phyloP scores from a whole-genome alignment of 1,139 yeast species.

The Debaryomycetaceae sp. region DNA sequence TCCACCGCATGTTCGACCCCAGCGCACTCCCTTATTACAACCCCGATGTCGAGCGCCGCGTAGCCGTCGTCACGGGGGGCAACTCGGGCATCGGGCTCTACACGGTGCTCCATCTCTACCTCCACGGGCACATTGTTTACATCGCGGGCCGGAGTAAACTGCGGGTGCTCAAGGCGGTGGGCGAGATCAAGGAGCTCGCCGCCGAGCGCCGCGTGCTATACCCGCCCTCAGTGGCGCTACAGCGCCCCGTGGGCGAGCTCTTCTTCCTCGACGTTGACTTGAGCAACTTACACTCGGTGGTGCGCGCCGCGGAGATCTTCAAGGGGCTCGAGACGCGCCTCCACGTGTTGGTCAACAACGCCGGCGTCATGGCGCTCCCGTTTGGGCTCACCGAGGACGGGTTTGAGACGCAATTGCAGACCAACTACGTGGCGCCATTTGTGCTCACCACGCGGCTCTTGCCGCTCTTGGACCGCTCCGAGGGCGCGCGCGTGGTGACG shows the following conservation, averaged over 20 bases:
- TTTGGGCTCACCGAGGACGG: constrained; percentile 60
- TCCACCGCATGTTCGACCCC: constrained; percentile 6
- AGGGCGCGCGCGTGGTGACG: constrained; percentile 47
- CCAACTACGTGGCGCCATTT: constrained; percentile 75
- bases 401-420: constrained; percentile 77
- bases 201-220: constrained; percentile 4
- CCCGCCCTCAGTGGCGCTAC: constrained; percentile 11
- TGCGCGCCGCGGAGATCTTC: constrained; percentile 50
- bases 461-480: constrained; percentile 45
- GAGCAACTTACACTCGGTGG: constrained; percentile 53
- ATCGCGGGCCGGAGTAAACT: constrained; percentile 38
- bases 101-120: constrained; percentile 37
- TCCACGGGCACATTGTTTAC: constrained; percentile 41
- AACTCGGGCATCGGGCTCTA: constrained; percentile 43
- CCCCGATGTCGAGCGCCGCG: constrained; percentile 29
- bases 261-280: constrained; percentile 60
- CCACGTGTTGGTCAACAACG: constrained; percentile 69
- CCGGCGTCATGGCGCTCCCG: constrained; percentile 81
- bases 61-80: constrained; percentile 45
- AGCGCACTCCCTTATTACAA: constrained; percentile 26
- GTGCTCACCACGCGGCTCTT: constrained; percentile 60
- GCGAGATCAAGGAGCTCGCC: constrained; percentile 27
- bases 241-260: constrained; percentile 51
- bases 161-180: constrained; percentile 32
- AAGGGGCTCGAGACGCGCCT: constrained; percentile 45